Base-by-base conservation (phyloP, 2,329 filamentous ascomycete species). In the Penicillium crustosum region DNA sequence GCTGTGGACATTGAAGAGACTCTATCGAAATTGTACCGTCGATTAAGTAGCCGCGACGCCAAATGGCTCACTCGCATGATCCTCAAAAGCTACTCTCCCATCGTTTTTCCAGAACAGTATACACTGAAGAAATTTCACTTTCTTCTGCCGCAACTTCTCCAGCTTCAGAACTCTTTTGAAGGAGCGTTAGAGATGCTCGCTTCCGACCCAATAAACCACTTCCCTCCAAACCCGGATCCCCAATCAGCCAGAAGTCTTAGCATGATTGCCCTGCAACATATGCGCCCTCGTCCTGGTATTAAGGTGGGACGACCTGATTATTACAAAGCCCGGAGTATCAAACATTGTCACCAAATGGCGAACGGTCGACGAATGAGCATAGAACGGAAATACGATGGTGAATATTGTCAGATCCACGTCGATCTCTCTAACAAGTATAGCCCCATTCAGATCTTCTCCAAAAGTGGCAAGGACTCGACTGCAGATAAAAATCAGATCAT, bases 381-480 rank as follows among this genome's bases (percentile, higher is more conserved):
- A 25, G 91, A 96, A 72, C 81, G 87, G 51, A 96, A 96, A 70
- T 85, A 95, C 60, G 91, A 96, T 66, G 91, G 90, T 13, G 92
- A 96, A 73, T 96, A 94, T 64, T 95, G 90, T 65, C 92, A 96
- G 71, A 86, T 96, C 31, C 92, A 96, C 67, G 78, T 96, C 39
- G 86, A 95, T 68, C 76, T 90, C 7, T 77, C 78, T 9, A 85
- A 83, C 77, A 17, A 55, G 15, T 47, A 70, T 57, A 69, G 81
- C 1, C 83, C 80, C 48, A 85, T 96, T 29, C 87, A 89, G 61
- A 93, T 96, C 31, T 96, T 94, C 70, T 95, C 91, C 10, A 97
- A 96, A 71, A 94, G 91, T 67, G 91, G 92, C 57, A 95, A 94
- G 70, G 90, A 96, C 64, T 93, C 91, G 44, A 96, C 91, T 0